Evolutionary conservation across 805 yeast species (phyloP).

Genomic region (Schizosaccharomyces lindneri): DNA sequence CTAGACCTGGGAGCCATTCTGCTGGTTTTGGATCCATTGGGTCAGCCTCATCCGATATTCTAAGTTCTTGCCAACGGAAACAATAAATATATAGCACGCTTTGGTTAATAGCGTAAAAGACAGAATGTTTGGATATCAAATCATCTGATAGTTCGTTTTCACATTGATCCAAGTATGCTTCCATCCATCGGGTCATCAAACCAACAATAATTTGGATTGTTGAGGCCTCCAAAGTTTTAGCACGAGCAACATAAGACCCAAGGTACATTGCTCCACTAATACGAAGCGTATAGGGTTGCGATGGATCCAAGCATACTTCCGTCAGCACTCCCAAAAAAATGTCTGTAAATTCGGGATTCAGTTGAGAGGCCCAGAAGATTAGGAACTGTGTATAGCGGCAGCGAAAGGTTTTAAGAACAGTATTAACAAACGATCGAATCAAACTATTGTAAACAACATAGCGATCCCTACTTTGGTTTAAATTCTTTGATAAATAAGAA

Average conservation of each 20-base stretch:
- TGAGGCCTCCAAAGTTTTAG: conserved; percentile 37
- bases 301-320: conserved; percentile 52
- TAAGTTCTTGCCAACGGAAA: conserved; percentile 46
- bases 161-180: conserved; percentile 54
- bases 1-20: conserved; percentile 55
- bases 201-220: conserved; percentile 65
- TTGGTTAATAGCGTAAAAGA: conserved; percentile 75
- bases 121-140: conserved; percentile 74
- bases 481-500: conserved; percentile 19
- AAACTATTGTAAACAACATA: conserved; percentile 41
- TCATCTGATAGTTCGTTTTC: conserved; percentile 48
- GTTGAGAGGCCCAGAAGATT: conserved; percentile 56
- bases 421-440: conserved; percentile 56
- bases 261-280: conserved; percentile 37
- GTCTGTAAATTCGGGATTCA: conserved; percentile 59
- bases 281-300: conserved; percentile 36
- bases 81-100: conserved; percentile 76
- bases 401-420: conserved; percentile 69
- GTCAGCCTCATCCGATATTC: conserved; percentile 12
- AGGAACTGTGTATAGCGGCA: conserved; percentile 70
- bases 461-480: conserved; percentile 27
- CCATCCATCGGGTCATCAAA: conserved; percentile 60
- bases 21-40: conserved; percentile 11
- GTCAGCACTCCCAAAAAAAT: conserved; percentile 58
- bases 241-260: conserved; percentile 71